Evolutionary conservation across 148 eudicot genomes (phyloP).

Genomic region (Spergularia bocconei): DNA sequence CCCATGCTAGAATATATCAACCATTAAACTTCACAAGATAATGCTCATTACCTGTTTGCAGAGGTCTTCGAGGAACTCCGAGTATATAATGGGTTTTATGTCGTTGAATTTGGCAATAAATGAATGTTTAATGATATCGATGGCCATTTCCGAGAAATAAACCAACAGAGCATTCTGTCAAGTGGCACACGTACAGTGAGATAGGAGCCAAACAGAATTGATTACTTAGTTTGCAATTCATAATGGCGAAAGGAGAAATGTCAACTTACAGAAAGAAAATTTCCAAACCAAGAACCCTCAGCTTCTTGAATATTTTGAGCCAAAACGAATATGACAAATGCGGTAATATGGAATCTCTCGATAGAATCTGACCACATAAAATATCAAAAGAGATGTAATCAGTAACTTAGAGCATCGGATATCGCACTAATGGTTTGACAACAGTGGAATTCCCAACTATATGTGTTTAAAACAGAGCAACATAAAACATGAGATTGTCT

Average conservation of each 20-base stretch:
- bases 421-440: background rate
- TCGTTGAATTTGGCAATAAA: slow-evolving; percentile 91
- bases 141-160: slow-evolving; percentile 70
- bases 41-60: slow-evolving; percentile 77
- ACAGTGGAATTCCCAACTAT: background rate
- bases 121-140: slow-evolving; percentile 89
- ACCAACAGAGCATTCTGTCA: slow-evolving; percentile 93
- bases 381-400: slow-evolving; percentile 21
- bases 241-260: background rate
- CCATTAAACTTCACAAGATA: background rate
- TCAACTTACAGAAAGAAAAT: slow-evolving; percentile 70
- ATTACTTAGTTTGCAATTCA: slow-evolving; percentile 2
- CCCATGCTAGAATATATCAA: background rate
- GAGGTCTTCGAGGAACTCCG: slow-evolving; percentile 95
- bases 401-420: background rate
- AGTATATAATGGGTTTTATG: slow-evolving; percentile 82
- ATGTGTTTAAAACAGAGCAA: background rate
- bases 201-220: slow-evolving; percentile 7
- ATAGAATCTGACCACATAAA: slow-evolving; percentile 66
- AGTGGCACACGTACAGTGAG: slow-evolving; percentile 28
- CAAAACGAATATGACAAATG: slow-evolving; percentile 78
- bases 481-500: background rate
- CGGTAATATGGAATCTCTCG: slow-evolving; percentile 91
- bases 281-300: slow-evolving; percentile 91
- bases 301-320: slow-evolving; percentile 97